Evolutionary conservation across 306 rosid genomes (phyloP), one percentile per base, ranked within the genome.

Genomic region (Ziziphus jujuba): DNA sequence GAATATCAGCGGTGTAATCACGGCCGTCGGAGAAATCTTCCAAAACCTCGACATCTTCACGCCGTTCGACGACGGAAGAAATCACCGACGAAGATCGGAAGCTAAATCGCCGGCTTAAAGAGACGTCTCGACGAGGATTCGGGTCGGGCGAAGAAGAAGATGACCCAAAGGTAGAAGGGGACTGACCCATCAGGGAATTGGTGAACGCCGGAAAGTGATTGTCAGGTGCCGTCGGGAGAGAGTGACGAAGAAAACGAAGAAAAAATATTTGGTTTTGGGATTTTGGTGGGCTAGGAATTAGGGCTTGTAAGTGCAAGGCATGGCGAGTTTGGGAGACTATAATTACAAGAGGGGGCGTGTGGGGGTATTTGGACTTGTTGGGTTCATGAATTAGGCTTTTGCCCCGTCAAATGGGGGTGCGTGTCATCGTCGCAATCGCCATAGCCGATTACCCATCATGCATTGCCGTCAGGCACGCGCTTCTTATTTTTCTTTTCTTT

Each of bases 181-280:
- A 78, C 74, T 88, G 97, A 17, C 97, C 97, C 95, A 91, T 91
- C 8, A 3, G 50, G 3, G 44, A 33, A 45, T 31, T 24, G 7
- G 7, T 6, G 19, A 13, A n/a, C 7, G n/a, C 16, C 25, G 36
- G 69, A 35, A 55, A 25, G 16, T 61, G 51, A 58, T 17, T 2
- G 0, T 31, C 10, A 75, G 24, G 57, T 56, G 65, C 77, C 74
- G 48, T 56, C 51, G 48, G 28, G 43, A 28, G 56, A 22, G 34
- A 58, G 5, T 12, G 36, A 59, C 13, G 48, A 53, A 11, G 61
- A 17, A 47, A n/a, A n/a, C n/a, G 23, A n/a, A 1, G 56, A 28
- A 8, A 11, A 22, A 34, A n/a, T 40, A 16, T 20, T 60, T 5
- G 16, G 3, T 17, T 17, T 38, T n/a, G 24, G 20, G 13, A 1